These are phyloP conservation scores for Epichloe hybrida DNA, from an alignment of 2,329 filamentous ascomycete genomes.

Conservation along the genomic window DNA sequence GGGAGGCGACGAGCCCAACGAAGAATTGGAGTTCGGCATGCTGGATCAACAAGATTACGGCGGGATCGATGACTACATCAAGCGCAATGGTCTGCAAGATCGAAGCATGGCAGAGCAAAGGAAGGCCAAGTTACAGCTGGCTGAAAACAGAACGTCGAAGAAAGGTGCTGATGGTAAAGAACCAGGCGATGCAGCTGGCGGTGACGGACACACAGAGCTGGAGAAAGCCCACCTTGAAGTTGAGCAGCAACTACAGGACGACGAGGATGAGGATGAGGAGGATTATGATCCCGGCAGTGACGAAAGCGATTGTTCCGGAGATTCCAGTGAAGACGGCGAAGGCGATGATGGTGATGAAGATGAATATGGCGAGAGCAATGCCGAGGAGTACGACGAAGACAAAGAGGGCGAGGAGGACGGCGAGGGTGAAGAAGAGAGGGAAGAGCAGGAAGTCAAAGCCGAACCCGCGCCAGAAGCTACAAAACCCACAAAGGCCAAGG, in stretches of 20 bases:
- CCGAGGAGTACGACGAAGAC: slow-evolving; percentile 24
- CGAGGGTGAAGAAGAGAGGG: slow-evolving; percentile 14
- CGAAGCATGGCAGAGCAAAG: slow-evolving; percentile 55
- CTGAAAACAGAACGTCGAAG: slow-evolving; percentile 41
- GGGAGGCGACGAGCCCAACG: slow-evolving; percentile 31
- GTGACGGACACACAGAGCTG: slow-evolving; percentile 30
- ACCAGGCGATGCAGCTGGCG: slow-evolving; percentile 19
- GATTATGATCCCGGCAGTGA: slow-evolving; percentile 53
- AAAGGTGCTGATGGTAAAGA: slow-evolving; percentile 28
- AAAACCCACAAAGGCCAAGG: slow-evolving; percentile 2
- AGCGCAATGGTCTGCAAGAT: slow-evolving; percentile 47
- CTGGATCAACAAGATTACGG: slow-evolving; percentile 55
- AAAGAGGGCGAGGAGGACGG: slow-evolving; percentile 20
- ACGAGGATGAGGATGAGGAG: slow-evolving; percentile 51
- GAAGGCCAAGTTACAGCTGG: slow-evolving; percentile 48
- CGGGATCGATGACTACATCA: slow-evolving; percentile 51
- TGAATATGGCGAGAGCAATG: slow-evolving; percentile 27
- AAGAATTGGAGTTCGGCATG: slow-evolving; percentile 57
- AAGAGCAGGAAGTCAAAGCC: slow-evolving; percentile 8
- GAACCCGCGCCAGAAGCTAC: slow-evolving; percentile 1
- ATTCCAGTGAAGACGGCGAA: slow-evolving; percentile 35
- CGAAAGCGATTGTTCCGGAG: slow-evolving; percentile 43
- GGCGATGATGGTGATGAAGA: slow-evolving; percentile 36
- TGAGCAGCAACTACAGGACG: slow-evolving; percentile 42
- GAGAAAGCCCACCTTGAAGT: slow-evolving; percentile 35